A percentile compares a stretch with the other conserved stretches of the same genome.
These are phyloP conservation scores for Euphorbia celastroides DNA, from an alignment of 441 rosid species.

Conservation along the genomic window DNA sequence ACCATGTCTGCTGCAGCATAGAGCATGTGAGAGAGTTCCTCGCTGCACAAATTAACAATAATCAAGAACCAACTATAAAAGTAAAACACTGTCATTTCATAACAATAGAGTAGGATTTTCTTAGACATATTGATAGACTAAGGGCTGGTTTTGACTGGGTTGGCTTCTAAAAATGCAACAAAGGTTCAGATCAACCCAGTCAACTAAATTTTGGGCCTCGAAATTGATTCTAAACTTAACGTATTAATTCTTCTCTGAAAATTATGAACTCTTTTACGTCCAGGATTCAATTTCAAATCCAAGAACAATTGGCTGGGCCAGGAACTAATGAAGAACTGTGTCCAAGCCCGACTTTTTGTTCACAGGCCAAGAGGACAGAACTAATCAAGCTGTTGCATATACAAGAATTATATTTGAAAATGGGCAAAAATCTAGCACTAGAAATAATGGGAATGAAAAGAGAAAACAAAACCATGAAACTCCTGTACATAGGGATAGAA, in stretches of 20 bases:
- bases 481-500: neutral
- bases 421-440: neutral
- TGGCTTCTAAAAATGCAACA: neutral
- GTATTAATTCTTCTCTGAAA: neutral
- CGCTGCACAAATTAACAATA: slow-evolving; percentile 28
- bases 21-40: slow-evolving; percentile 60
- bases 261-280: no score
- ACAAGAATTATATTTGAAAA: neutral
- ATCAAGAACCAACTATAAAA: slow-evolving; percentile 12
- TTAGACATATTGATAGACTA: neutral
- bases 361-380: no score
- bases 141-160: neutral
- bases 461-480: neutral
- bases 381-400: neutral
- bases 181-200: neutral
- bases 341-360: no score
- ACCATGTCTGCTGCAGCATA: slow-evolving; percentile 61
- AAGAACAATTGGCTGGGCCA: neutral
- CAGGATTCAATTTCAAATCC: neutral
- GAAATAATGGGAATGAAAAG: neutral
- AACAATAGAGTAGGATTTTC: neutral
- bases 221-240: neutral
- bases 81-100: neutral
- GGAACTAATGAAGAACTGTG: no score
- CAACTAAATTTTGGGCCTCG: neutral